These are phyloP conservation scores for Neonectria faginata DNA, from an alignment of 2,329 filamentous ascomycete species.

Conservation along the genomic window DNA sequence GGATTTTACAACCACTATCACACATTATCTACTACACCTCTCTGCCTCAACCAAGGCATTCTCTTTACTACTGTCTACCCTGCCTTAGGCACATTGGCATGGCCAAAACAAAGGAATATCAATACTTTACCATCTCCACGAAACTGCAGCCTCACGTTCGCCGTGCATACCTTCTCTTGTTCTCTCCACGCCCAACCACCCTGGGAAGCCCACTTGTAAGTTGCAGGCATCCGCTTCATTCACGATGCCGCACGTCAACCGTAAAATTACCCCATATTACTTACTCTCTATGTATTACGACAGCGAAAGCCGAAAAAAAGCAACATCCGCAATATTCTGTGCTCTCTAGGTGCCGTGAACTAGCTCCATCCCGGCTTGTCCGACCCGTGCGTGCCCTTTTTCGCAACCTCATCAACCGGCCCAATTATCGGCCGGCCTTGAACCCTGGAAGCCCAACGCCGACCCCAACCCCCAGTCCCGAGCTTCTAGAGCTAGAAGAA, in stretches of 20 bases:
- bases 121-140: slow-evolving; percentile 2
- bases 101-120: slow-evolving; percentile 5
- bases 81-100: slow-evolving; percentile 21
- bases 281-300: background rate
- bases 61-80: slow-evolving; percentile 1
- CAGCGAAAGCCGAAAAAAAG: slow-evolving; percentile 11
- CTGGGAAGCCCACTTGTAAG: slow-evolving; percentile 1
- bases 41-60: slow-evolving; percentile 7
- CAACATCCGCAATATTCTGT: background rate
- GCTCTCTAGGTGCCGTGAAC: slow-evolving; percentile 4
- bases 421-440: slow-evolving; percentile 11
- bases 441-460: slow-evolving; percentile 1
- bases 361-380: slow-evolving; percentile 10
- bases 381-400: slow-evolving; percentile 8
- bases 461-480: slow-evolving; percentile 5
- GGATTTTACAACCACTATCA: slow-evolving; percentile 20
- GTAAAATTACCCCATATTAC: slow-evolving; percentile 10
- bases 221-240: slow-evolving; percentile 7
- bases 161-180: slow-evolving; percentile 13
- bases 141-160: slow-evolving; percentile 15
- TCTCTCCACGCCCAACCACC: slow-evolving; percentile 12
- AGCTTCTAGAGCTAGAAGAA: slow-evolving; percentile 18
- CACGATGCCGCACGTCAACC: slow-evolving; percentile 1
- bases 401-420: slow-evolving; percentile 13
- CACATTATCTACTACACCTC: background rate